Conservation (phyloP, 169 alveolate genomes). For the Plasmodium berghei region DNA sequence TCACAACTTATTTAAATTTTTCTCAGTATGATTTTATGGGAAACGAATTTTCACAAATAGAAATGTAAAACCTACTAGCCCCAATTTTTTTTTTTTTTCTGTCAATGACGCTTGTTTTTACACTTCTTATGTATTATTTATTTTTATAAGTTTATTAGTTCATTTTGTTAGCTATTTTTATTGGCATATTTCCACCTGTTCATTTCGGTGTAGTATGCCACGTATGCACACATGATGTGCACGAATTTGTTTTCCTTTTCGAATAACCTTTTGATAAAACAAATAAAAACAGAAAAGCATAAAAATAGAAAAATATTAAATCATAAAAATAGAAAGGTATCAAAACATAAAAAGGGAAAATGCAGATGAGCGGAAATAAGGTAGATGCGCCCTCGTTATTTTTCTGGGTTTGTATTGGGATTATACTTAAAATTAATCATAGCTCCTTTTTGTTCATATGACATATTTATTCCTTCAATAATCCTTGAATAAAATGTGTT, state of each 20-base stretch:
- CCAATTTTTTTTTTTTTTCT: not conserved
- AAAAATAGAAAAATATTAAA: too few species aligned
- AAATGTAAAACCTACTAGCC: not conserved
- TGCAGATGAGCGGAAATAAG: not conserved
- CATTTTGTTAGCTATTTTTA: not conserved
- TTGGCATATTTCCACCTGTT: too few species aligned
- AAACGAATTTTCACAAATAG: slow-evolving; percentile 65
- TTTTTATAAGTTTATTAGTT: not conserved
- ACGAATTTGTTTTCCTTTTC: too few species aligned
- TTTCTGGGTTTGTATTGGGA: not conserved
- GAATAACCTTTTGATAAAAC: too few species aligned
- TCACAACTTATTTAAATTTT: slow-evolving; percentile 40
- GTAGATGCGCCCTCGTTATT: not conserved
- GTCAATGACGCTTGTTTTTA: not conserved
- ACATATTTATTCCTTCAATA: slow-evolving; percentile 60
- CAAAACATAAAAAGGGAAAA: too few species aligned
- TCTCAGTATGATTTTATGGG: slow-evolving; percentile 63
- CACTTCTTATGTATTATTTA: not conserved
- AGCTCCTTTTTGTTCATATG: slow-evolving; percentile 36
- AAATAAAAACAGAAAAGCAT: too few species aligned
- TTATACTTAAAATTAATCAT: slow-evolving; percentile 61
- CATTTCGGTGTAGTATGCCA: too few species aligned
- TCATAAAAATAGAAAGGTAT: too few species aligned
- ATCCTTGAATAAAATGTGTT: slow-evolving; percentile 46
- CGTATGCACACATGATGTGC: too few species aligned